A percentile compares a stretch with the other conserved stretches of the same genome.
phyloP scores from a whole-genome alignment of 192 early-diverging fungal genomes.

The Entomortierella lignicola region DNA sequence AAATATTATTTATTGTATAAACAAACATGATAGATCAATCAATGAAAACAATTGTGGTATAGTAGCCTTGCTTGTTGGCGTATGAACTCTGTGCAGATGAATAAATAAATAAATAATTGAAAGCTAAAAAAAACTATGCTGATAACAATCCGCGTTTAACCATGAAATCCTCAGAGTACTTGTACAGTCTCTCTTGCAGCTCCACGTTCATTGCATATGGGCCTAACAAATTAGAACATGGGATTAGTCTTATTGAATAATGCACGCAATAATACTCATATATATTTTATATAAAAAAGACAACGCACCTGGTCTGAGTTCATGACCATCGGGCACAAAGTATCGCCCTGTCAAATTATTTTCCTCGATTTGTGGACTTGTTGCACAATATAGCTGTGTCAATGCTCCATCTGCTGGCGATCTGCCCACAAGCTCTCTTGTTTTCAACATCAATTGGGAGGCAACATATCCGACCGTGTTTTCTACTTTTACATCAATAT shows the following conservation, averaged over 20 bases:
- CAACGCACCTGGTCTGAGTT: slow-evolving; percentile 32
- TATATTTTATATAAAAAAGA: too few relatives aligned
- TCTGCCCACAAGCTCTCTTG: slow-evolving; percentile 13
- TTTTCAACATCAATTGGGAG: background rate
- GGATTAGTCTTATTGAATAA: too few relatives aligned
- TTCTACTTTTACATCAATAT: slow-evolving; percentile 14
- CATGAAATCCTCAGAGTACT: slow-evolving; percentile 49
- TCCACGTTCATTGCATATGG: slow-evolving; percentile 42
- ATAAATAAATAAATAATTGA: too few relatives aligned
- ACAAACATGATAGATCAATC: too few relatives aligned
- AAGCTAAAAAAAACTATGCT: slow-evolving; percentile 3
- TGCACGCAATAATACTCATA: too few relatives aligned
- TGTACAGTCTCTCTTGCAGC: slow-evolving; percentile 40
- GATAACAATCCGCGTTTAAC: slow-evolving; percentile 29
- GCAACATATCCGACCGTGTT: slow-evolving; percentile 2
- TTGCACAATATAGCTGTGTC: slow-evolving; percentile 61
- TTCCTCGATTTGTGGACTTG: slow-evolving; percentile 63
- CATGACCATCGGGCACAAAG: slow-evolving; percentile 53
- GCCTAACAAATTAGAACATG: too few relatives aligned
- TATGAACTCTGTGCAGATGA: too few relatives aligned
- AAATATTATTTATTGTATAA: too few relatives aligned
- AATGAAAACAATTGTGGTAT: too few relatives aligned
- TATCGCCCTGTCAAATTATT: slow-evolving; percentile 48
- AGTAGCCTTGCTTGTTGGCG: too few relatives aligned
- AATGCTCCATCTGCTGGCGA: slow-evolving; percentile 57